These are phyloP conservation scores for Aureobasidium sp. DNA, from an alignment of 2,329 filamentous ascomycete species.

Conservation along the genomic window DNA sequence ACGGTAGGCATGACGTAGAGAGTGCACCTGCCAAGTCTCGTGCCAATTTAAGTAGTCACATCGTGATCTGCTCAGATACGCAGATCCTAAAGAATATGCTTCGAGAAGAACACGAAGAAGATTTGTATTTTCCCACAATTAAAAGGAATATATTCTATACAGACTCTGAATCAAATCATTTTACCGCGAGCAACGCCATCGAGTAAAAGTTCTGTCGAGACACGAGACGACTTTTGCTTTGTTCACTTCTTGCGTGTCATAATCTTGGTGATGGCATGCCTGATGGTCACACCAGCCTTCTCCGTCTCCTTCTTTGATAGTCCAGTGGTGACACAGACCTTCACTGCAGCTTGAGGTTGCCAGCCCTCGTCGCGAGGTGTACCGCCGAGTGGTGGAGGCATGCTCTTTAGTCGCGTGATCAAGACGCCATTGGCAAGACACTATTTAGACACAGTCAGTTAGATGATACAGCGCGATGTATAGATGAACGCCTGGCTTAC, in stretches of 20 bases:
- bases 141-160: background rate
- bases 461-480: background rate
- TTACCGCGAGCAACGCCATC: background rate
- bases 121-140: background rate
- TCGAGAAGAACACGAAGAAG: background rate
- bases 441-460: slow-evolving; percentile 36
- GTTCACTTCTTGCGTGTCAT: slow-evolving; percentile 45
- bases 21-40: background rate
- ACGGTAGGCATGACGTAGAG: background rate
- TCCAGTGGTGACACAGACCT: slow-evolving; percentile 82
- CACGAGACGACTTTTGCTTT: background rate
- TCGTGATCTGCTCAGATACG: background rate
- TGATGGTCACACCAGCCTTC: slow-evolving; percentile 78
- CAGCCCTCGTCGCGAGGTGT: slow-evolving; percentile 57
- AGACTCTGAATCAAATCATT: background rate
- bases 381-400: slow-evolving; percentile 52
- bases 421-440: slow-evolving; percentile 79
- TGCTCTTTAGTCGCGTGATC: slow-evolving; percentile 75
- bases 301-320: slow-evolving; percentile 92
- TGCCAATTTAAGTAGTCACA: background rate
- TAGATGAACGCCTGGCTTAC: slow-evolving; percentile 40
- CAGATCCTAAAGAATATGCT: background rate
- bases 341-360: slow-evolving; percentile 70
- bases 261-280: slow-evolving; percentile 90
- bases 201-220: background rate